phyloP scores from a whole-genome alignment of 2,329 filamentous ascomycete species.

The Emergomyces pasteurianus region DNA sequence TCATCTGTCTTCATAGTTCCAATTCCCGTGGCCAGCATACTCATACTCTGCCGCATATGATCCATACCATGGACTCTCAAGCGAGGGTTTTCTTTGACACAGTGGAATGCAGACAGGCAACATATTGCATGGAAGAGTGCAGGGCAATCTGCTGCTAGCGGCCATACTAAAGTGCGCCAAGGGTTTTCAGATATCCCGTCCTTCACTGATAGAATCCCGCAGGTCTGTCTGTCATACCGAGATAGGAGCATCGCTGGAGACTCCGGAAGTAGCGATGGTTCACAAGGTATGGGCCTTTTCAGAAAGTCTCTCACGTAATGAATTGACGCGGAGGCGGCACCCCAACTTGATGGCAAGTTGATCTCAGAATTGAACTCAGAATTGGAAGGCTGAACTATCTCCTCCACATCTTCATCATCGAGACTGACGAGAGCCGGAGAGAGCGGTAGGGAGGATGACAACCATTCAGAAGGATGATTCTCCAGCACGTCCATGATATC shows the following conservation, averaged over 20 bases:
- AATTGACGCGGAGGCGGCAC: background rate
- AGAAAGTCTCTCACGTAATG: background rate
- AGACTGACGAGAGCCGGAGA: background rate
- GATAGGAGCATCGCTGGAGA: slow-evolving; percentile 51
- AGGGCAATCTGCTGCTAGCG: slow-evolving; percentile 50
- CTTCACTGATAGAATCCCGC: slow-evolving; percentile 59
- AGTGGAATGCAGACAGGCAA: slow-evolving; percentile 59
- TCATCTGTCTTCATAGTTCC: slow-evolving; percentile 52
- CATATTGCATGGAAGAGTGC: slow-evolving; percentile 57
- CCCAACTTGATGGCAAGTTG: background rate
- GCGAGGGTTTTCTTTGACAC: slow-evolving; percentile 44
- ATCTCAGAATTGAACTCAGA: no score
- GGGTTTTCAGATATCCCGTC: slow-evolving; percentile 59
- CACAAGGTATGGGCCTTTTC: slow-evolving; percentile 23
- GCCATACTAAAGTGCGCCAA: slow-evolving; percentile 61
- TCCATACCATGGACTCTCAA: slow-evolving; percentile 53
- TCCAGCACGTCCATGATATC: background rate
- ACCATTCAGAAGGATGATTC: background rate
- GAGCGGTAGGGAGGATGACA: background rate
- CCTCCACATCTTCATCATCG: slow-evolving; percentile 41
- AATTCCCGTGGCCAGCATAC: slow-evolving; percentile 47
- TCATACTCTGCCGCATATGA: slow-evolving; percentile 55
- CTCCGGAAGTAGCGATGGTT: slow-evolving; percentile 38
- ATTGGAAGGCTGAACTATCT: slow-evolving; percentile 37
- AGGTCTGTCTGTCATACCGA: slow-evolving; percentile 54